These are phyloP conservation scores for Aspergillus saccharolyticus DNA, from an alignment of 495 filamentous ascomycete genomes.

Conservation along the genomic window DNA sequence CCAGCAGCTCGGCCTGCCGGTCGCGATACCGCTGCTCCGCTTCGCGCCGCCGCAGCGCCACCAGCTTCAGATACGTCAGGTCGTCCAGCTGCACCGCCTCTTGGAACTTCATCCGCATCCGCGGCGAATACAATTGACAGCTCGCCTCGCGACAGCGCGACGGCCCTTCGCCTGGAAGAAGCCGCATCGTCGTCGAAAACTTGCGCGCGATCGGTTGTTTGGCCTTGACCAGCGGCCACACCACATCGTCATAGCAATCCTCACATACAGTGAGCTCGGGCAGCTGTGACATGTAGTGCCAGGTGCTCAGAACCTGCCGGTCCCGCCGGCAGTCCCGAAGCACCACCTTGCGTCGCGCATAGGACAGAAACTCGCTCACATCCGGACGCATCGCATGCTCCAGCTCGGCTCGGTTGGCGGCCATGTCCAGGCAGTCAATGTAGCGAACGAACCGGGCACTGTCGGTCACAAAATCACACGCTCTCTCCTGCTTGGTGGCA, in stretches of 20 bases:
- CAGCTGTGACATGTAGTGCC: conserved; percentile 59
- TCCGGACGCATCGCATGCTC: conserved; percentile 37
- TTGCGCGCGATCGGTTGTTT: conserved; percentile 50
- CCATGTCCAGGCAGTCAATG: conserved; percentile 55
- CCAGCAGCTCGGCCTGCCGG: conserved; percentile 35
- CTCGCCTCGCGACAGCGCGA: conserved; percentile 45
- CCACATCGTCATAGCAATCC: conserved; percentile 65
- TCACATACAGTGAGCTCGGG: conserved; percentile 66
- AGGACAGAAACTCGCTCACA: conserved; percentile 42
- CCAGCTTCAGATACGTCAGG: conserved; percentile 40
- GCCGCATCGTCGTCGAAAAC: conserved; percentile 45
- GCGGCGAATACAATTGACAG: conserved; percentile 70
- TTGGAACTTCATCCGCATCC: conserved; percentile 64
- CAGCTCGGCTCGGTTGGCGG: conserved; percentile 43
- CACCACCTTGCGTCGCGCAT: conserved; percentile 46
- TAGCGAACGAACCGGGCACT: conserved; percentile 54
- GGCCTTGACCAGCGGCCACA: conserved; percentile 56
- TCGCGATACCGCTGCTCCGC: conserved; percentile 45
- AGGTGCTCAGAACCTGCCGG: conserved; percentile 41
- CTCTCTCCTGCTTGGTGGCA: conserved; percentile 25
- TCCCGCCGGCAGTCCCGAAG: conserved; percentile 53
- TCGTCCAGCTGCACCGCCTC: conserved; percentile 57
- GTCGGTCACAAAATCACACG: conserved; percentile 48
- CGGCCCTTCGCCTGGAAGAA: conserved; percentile 42
- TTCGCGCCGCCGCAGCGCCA: conserved; percentile 35